Evolutionary conservation across 345 rosid genomes (phyloP).

Genomic region (Syzygium aqueum): DNA sequence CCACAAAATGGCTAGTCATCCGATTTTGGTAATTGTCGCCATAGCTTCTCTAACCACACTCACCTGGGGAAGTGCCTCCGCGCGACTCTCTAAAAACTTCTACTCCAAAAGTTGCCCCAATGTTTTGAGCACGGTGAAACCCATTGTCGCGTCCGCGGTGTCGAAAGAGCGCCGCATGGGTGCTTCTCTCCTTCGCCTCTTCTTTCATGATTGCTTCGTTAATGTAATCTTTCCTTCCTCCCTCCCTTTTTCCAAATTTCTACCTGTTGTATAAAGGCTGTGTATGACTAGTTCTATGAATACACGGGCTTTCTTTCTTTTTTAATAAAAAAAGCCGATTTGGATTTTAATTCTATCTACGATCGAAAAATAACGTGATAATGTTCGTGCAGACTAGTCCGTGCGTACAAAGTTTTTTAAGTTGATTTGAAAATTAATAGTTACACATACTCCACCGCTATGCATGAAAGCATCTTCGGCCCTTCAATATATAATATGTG

Average conservation of each 20-base stretch:
- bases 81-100: conserved; percentile 61
- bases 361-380: background rate
- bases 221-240: conserved; percentile 30
- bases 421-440: background rate
- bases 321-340: background rate
- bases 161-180: conserved; percentile 48
- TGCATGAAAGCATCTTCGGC: background rate
- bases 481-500: background rate
- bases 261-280: background rate
- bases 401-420: background rate
- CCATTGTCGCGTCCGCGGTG: conserved; percentile 49
- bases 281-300: background rate
- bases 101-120: conserved; percentile 69
- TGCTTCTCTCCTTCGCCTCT: conserved; percentile 75
- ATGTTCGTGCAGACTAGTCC: background rate
- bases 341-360: background rate
- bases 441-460: background rate
- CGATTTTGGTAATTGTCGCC: background rate
- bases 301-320: background rate
- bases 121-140: conserved; percentile 31
- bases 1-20: background rate
- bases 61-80: conserved; percentile 3
- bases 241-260: background rate
- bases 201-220: conserved; percentile 92
- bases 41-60: background rate